Conservation (phyloP, 306 rosid genomes). For the Ziziphus jujuba region DNA sequence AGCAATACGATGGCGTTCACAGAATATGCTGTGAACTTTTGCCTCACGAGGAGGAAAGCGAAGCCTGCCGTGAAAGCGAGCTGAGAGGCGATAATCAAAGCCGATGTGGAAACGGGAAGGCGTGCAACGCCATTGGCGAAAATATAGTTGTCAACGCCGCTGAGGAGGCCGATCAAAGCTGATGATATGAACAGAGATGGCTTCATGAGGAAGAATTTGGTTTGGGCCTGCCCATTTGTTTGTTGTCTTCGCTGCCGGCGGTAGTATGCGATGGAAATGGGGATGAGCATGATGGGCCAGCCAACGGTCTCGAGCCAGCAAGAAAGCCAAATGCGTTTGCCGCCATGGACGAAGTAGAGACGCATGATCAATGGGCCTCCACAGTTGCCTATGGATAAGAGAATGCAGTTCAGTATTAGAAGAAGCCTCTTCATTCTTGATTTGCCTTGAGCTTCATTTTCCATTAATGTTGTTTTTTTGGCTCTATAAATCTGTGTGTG, state of each 20-base stretch:
- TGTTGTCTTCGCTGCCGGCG: conserved; percentile 43
- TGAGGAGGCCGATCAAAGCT: conserved; percentile 47
- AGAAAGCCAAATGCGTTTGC: conserved; percentile 67
- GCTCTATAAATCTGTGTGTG: no score
- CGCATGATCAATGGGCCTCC: conserved; percentile 72
- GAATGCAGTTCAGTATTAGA: conserved; percentile 40
- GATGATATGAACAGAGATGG: conserved; percentile 39
- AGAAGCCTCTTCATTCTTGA: conserved; percentile 27
- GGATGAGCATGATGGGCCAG: conserved; percentile 60
- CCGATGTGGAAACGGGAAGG: conserved; percentile 63
- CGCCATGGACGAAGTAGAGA: conserved; percentile 77
- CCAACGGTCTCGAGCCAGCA: conserved; percentile 65
- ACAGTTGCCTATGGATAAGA: conserved; percentile 43
- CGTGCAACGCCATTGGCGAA: conserved; percentile 64
- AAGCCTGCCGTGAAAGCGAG: conserved; percentile 72
- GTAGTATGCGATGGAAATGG: conserved; percentile 36
- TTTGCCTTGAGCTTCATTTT: neutral
- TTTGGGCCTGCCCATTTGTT: neutral
- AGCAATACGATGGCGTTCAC: conserved; percentile 61
- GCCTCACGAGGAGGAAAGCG: conserved; percentile 51
- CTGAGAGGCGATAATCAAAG: conserved; percentile 59
- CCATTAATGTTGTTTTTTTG: no score
- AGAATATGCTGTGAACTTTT: conserved; percentile 59
- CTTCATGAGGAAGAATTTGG: conserved; percentile 35
- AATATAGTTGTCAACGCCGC: conserved; percentile 63